Percentiles rank a stretch among this genome's conserved stretches.
Evolutionary conservation across 768 basidiomycete genomes (phyloP).

Genomic region (Ramaria sp.): DNA sequence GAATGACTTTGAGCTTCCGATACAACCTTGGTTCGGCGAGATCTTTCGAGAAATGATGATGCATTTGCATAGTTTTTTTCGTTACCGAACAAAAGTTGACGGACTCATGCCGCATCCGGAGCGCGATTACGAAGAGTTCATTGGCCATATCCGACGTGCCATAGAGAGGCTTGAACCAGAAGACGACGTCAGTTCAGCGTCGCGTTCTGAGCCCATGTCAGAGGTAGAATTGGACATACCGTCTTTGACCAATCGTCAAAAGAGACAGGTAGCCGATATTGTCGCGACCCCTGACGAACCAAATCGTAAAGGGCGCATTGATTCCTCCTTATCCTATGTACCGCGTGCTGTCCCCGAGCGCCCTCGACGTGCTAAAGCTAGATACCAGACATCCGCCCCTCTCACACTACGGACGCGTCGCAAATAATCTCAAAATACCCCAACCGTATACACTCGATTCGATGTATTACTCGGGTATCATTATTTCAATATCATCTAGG

Average conservation of each 20-base stretch:
- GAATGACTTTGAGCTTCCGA: neutral
- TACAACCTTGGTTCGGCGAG: neutral
- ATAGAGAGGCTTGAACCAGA: neutral
- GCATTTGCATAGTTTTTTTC: neutral
- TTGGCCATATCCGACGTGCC: neutral
- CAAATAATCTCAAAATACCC: neutral
- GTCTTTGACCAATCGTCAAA: neutral
- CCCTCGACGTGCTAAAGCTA: neutral
- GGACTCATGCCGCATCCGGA: neutral
- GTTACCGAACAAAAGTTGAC: neutral
- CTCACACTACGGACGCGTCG: neutral
- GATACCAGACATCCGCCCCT: neutral
- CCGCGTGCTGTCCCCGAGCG: neutral
- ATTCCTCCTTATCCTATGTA: neutral
- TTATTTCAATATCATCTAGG: too few relatives aligned
- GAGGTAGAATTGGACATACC: neutral
- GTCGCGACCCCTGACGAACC: neutral
- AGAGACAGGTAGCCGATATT: neutral
- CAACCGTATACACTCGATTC: neutral
- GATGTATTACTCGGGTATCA: neutral
- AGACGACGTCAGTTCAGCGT: neutral
- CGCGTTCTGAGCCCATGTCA: neutral
- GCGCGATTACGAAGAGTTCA: neutral
- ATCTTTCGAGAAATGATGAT: neutral
- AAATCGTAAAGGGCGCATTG: neutral